Evolutionary conservation across 2,329 filamentous ascomycete species (phyloP), one percentile per base, ranked within the genome.

Genomic region (Plenodomus lindquistii): DNA sequence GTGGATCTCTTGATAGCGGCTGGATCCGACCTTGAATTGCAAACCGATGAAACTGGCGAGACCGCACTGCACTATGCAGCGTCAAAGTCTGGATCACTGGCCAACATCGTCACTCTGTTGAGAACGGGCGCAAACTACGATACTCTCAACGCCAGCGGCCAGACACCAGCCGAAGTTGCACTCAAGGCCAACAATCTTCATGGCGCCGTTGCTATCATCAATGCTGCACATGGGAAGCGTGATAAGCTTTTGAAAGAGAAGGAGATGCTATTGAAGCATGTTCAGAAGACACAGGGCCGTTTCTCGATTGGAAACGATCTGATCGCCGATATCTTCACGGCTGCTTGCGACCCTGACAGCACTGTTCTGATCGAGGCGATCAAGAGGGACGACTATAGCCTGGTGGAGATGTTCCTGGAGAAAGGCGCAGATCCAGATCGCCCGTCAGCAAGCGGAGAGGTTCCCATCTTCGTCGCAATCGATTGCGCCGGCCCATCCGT

Each of bases 51-150:
- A 13, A 62, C 57, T 5, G 49, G 59, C n/a, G 67, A 69, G 37
- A 70, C 68, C 40, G 50, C 61, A 24, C 59, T 71, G 4, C 67
- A 70, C 46, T 70, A 70, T 34, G 67, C 66, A 20, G 67, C 66
- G 18, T 56, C 59, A 13, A 63, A 56, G 19, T 50, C 57, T 3
- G 57, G 55, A 40, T 61, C 58, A 1, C 46, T 65, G 17, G 60
- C 62, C 15, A 46, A 50, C 11, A 60, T 67, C 2, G 55, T 58
- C 20, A 47, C 50, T 8, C 40, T 70, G 20, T 59, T 70, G 31
- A 67, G 59, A 21, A 44, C 50, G 17, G 66, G 66, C 24, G 68
- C 66, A 16, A 61, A 54, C 21, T 63, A 62, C 44, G 62, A 67
- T 27, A 53, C 54, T 1, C 42, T 56, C 13, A 57, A 68, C 37